Percentiles rank a stretch among this genome's conserved stretches.
phyloP scores from a whole-genome alignment of 306 rosid species.

The Hippophae gyantsensis region DNA sequence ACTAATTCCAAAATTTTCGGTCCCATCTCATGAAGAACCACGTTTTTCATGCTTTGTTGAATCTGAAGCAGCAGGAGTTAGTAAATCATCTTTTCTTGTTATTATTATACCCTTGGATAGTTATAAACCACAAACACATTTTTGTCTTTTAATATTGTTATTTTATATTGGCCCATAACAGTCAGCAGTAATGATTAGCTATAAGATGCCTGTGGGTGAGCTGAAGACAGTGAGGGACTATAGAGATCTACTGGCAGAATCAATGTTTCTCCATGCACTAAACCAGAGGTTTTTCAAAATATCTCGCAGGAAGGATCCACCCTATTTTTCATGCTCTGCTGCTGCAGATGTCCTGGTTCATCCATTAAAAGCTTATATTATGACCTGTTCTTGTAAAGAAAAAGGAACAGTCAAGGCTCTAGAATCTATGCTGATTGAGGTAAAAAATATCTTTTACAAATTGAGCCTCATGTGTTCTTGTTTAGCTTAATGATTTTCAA shows the following conservation, averaged over 20 bases:
- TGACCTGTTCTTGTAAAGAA: conserved; percentile 76
- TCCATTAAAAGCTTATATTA: conserved; percentile 81
- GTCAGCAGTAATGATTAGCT: conserved; percentile 97
- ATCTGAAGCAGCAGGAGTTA: conserved; percentile 98
- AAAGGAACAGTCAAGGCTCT: conserved; percentile 72
- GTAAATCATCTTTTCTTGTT: conserved; percentile 29
- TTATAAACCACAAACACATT: conserved; percentile 5
- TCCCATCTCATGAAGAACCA: conserved; percentile 82
- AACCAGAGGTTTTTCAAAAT: conserved; percentile 90
- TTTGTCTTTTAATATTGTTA: conserved; percentile 9
- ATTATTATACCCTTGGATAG: conserved; percentile 5
- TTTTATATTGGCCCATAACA: conserved; percentile 24
- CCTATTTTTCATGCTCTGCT: conserved; percentile 86
- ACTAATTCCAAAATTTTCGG: conserved; percentile 46
- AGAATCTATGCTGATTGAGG: conserved; percentile 89
- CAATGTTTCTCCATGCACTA: conserved; percentile 84
- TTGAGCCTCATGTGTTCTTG: neutral
- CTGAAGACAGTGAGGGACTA: conserved; percentile 84
- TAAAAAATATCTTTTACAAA: conserved; percentile 21
- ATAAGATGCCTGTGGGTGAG: conserved; percentile 65
- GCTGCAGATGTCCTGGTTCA: conserved; percentile 74
- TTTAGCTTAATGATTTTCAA: conserved; percentile 9
- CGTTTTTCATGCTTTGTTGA: conserved; percentile 83
- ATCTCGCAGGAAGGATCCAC: conserved; percentile 89
- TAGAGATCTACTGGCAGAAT: conserved; percentile 74